Evolutionary conservation across 2,329 filamentous ascomycete genomes (phyloP).

Genomic region (Verticillium zaregamsianum): DNA sequence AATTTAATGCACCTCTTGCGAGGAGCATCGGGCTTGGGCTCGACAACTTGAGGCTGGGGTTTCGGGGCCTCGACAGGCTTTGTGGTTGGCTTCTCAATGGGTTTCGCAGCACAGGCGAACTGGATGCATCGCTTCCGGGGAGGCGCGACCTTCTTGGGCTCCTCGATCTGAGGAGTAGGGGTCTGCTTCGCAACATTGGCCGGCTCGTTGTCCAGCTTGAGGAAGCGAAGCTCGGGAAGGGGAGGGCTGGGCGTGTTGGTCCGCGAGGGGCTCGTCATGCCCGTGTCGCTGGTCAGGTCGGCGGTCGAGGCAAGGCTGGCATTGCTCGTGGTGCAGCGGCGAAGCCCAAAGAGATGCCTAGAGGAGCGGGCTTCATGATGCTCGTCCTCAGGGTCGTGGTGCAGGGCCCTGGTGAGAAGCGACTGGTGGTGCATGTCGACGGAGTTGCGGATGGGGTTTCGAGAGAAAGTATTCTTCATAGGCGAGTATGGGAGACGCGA

Average conservation of each 20-base stretch:
- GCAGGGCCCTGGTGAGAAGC: constrained; percentile 80
- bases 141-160: constrained; percentile 10
- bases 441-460: constrained; percentile 41
- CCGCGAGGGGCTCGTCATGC: constrained; percentile 82
- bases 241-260: constrained; percentile 87
- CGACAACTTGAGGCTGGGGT: constrained; percentile 19
- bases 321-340: constrained; percentile 73
- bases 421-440: constrained; percentile 61
- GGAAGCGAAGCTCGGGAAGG: constrained; percentile 53
- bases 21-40: constrained; percentile 20
- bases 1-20: constrained; percentile 70
- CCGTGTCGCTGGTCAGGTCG: constrained; percentile 92
- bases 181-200: constrained; percentile 40
- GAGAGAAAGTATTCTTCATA: constrained; percentile 37
- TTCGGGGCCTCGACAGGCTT: constrained; percentile 24
- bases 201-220: constrained; percentile 29
- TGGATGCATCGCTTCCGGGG: constrained; percentile 83
- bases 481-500: constrained; percentile 21
- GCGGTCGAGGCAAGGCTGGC: constrained; percentile 78
- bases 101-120: constrained; percentile 77
- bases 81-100: constrained; percentile 32
- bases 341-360: constrained; percentile 32
- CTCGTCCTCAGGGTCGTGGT: constrained; percentile 60
- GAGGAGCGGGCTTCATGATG: constrained; percentile 30
- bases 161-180: constrained; percentile 56